Evolutionary conservation across 257 asterid genomes (phyloP).

Genomic region (Petrea volubilis): DNA sequence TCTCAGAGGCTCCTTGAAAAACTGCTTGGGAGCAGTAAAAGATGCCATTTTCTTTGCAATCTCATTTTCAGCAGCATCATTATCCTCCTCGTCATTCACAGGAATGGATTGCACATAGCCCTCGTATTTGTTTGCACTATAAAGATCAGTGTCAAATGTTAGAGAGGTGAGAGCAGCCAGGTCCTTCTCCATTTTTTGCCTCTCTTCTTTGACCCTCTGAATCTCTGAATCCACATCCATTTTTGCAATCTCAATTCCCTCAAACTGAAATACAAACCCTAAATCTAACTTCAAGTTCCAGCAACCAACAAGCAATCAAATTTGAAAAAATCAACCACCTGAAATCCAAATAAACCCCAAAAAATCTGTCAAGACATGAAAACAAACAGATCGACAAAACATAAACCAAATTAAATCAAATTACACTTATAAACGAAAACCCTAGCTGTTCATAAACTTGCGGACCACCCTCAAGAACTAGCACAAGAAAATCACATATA

Average conservation of each 20-base stretch:
- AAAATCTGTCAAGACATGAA: neutral
- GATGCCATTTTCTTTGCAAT: slow-evolving; percentile 77
- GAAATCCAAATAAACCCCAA: neutral
- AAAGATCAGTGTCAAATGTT: slow-evolving; percentile 76
- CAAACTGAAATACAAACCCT: slow-evolving; percentile 20
- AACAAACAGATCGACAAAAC: neutral
- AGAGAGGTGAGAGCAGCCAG: slow-evolving; percentile 70
- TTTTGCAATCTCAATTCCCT: neutral
- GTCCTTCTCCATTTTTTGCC: slow-evolving; percentile 88
- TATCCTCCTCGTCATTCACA: slow-evolving; percentile 78
- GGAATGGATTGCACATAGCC: slow-evolving; percentile 83
- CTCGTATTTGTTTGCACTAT: slow-evolving; percentile 59
- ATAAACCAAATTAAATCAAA: neutral
- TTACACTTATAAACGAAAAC: neutral
- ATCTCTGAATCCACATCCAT: slow-evolving; percentile 70
- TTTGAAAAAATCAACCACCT: neutral
- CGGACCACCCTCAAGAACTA: neutral
- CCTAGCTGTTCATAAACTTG: neutral
- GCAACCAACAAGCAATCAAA: neutral
- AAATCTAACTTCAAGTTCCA: slow-evolving; percentile 17
- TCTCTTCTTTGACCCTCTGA: slow-evolving; percentile 72
- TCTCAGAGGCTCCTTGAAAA: slow-evolving; percentile 69
- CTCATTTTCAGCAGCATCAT: slow-evolving; percentile 69
- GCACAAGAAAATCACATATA: neutral
- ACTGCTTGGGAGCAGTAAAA: slow-evolving; percentile 75